Evolutionary conservation across 768 basidiomycete genomes (phyloP).

Genomic region (Cystofilobasidium capitatum): DNA sequence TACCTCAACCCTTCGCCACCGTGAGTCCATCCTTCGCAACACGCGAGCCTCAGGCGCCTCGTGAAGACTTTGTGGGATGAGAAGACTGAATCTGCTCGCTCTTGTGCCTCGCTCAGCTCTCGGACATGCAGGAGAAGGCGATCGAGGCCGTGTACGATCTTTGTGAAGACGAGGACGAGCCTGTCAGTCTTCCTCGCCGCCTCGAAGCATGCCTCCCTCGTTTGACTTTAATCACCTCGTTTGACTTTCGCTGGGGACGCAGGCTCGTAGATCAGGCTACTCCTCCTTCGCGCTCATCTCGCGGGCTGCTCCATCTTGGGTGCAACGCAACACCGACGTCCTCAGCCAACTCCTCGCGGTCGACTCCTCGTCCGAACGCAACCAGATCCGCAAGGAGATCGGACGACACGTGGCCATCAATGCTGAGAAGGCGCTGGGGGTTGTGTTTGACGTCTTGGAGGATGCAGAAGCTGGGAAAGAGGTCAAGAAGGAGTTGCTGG

Average conservation of each 20-base stretch:
- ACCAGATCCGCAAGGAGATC: not conserved
- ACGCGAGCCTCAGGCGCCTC: not conserved
- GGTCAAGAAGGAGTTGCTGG: not conserved
- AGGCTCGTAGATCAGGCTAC: constrained; percentile 24
- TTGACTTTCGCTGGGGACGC: not conserved
- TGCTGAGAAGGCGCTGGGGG: not conserved
- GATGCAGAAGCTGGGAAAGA: not conserved
- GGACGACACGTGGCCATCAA: not conserved
- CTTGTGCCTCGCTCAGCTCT: not conserved
- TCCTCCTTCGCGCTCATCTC: constrained; percentile 15
- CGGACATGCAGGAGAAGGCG: constrained; percentile 13
- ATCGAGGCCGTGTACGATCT: constrained; percentile 23
- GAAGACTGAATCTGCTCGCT: no score
- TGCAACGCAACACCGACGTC: constrained; percentile 26
- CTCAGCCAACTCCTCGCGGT: constrained; percentile 21
- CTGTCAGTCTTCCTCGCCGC: not conserved
- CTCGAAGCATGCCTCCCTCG: not conserved
- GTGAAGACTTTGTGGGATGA: not conserved
- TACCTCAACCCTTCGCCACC: not conserved
- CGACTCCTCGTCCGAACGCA: not conserved
- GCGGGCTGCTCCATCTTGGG: constrained; percentile 6
- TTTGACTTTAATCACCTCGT: not conserved
- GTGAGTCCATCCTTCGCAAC: not conserved
- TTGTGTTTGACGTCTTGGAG: not conserved
- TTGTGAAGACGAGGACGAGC: constrained; percentile 19